These are phyloP conservation scores for Auricularia auricula-judae DNA, from an alignment of 768 basidiomycete species.

Conservation along the genomic window DNA sequence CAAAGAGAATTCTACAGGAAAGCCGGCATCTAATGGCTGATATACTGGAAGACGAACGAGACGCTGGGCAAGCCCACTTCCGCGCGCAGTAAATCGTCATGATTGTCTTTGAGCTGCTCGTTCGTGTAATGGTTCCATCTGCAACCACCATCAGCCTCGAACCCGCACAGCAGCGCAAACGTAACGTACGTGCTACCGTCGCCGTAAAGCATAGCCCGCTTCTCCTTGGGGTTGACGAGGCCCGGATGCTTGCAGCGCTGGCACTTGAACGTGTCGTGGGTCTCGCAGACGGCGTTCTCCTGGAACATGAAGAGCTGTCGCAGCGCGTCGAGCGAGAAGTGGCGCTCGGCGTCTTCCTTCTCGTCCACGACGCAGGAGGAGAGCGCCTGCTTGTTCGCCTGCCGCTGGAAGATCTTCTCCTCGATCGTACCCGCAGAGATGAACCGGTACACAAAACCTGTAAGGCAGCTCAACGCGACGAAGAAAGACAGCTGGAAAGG, in stretches of 20 bases:
- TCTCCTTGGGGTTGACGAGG: conserved; percentile 61
- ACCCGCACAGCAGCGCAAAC: not conserved
- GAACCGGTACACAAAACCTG: conserved; percentile 97
- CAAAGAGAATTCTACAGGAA: too few relatives aligned
- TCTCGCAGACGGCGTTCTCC: conserved; percentile 77
- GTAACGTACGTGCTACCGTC: conserved; percentile 86
- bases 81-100: conserved; percentile 88
- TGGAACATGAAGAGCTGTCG: conserved; percentile 89
- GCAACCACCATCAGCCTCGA: conserved; percentile 5
- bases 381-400: conserved; percentile 90
- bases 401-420: conserved; percentile 98
- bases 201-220: conserved; percentile 82
- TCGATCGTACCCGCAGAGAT: conserved; percentile 96
- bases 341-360: conserved; percentile 89
- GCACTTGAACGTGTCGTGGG: conserved; percentile 98
- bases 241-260: conserved; percentile 74
- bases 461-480: conserved; percentile 1
- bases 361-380: conserved; percentile 98
- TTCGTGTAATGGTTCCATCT: conserved; percentile 99
- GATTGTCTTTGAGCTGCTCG: conserved; percentile 74
- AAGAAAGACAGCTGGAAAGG: not conserved
- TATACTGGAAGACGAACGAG: conserved; percentile 94
- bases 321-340: conserved; percentile 84
- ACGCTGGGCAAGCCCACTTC: conserved; percentile 77
- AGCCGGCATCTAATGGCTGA: conserved; percentile 53